These are phyloP conservation scores for Debaryomyces fabryi DNA, from an alignment of 1,139 yeast genomes.

Conservation along the genomic window DNA sequence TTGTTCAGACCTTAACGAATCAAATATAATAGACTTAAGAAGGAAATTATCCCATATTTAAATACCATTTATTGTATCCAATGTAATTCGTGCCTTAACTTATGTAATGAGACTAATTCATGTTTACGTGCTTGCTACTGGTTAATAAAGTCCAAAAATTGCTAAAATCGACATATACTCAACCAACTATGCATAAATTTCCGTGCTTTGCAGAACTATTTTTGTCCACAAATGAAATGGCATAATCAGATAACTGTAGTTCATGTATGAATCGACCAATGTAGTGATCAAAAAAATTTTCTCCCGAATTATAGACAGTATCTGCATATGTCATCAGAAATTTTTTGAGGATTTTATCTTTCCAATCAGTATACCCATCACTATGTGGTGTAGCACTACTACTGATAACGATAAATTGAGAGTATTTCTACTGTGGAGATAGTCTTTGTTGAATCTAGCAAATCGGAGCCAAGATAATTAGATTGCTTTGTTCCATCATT, in stretches of 20 bases:
- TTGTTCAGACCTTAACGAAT: not conserved
- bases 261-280: not conserved
- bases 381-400: not conserved
- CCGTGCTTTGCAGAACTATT: not conserved
- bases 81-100: not conserved
- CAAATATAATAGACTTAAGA: not conserved
- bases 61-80: not conserved
- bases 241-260: not conserved
- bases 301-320: not conserved
- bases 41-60: not conserved
- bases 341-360: too few relatives aligned
- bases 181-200: not conserved
- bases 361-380: not conserved
- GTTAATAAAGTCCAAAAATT: not conserved
- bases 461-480: not conserved
- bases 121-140: not conserved
- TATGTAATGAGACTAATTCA: not conserved
- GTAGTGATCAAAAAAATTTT: not conserved
- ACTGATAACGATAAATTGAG: not conserved
- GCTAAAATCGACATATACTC: not conserved
- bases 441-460: not conserved
- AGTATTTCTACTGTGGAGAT: not conserved
- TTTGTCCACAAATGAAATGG: not conserved
- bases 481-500: not conserved
- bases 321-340: not conserved